Conservation (phyloP, 1,284 basidiomycete genomes). For the Leccinum solheimii region DNA sequence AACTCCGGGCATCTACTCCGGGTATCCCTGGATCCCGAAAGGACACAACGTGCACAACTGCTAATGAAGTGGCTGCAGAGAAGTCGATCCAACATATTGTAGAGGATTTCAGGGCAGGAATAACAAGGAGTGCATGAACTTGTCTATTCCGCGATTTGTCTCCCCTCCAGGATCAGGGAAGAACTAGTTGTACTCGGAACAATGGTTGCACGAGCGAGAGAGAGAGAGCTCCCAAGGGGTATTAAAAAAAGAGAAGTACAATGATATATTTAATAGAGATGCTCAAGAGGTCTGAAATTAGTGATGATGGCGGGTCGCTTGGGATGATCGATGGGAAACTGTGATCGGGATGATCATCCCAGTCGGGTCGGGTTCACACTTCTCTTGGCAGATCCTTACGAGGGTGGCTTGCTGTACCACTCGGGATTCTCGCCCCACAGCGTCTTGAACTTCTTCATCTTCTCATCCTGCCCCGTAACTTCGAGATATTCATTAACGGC, state of each 20-base stretch:
- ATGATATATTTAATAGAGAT: neutral
- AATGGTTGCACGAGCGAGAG: neutral
- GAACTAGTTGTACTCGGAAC: no score
- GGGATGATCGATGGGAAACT: neutral
- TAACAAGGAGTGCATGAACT: neutral
- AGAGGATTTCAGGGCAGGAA: neutral
- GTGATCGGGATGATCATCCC: neutral
- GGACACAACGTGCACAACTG: neutral
- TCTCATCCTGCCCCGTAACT: slow-evolving; percentile 9
- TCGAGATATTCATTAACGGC: slow-evolving; percentile 27
- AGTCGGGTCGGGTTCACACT: no score
- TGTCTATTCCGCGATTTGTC: neutral
- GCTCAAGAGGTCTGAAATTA: neutral
- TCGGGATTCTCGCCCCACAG: slow-evolving; percentile 25
- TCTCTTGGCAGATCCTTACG: neutral
- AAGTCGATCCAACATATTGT: neutral
- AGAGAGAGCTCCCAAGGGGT: neutral
- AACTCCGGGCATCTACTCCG: no score
- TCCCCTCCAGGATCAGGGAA: no score
- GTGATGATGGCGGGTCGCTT: neutral
- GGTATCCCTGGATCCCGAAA: no score
- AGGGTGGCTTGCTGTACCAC: slow-evolving; percentile 13
- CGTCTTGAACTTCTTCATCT: slow-evolving; percentile 12
- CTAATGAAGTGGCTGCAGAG: neutral
- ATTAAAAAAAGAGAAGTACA: neutral